These are phyloP conservation scores for Salix koriyanagi DNA, from an alignment of 345 rosid species.

Conservation along the genomic window DNA sequence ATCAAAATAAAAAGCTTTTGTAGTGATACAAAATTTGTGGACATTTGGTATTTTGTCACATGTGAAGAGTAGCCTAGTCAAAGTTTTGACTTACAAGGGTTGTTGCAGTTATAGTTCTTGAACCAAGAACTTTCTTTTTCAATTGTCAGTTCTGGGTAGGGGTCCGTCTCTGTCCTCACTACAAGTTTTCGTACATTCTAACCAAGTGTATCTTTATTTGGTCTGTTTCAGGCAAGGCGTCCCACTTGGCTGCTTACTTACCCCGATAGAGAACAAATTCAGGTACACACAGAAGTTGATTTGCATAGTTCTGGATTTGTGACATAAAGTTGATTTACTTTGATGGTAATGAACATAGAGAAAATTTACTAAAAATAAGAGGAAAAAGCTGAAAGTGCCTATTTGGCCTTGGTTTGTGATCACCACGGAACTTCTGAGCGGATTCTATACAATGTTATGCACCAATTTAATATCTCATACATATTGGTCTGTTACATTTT, in stretches of 20 bases:
- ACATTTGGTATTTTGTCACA: not conserved
- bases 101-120: constrained; percentile 1
- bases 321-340: not conserved
- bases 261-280: not conserved
- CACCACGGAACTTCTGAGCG: no score
- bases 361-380: no score
- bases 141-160: constrained; percentile 15
- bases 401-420: no score
- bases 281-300: constrained; percentile 4
- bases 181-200: constrained; percentile 11
- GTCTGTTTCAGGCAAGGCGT: constrained; percentile 21
- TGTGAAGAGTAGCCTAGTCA: constrained; percentile 19
- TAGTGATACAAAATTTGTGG: no score
- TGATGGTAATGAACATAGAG: no score
- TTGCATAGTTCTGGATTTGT: not conserved
- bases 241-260: not conserved
- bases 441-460: no score
- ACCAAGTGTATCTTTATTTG: constrained; percentile 3
- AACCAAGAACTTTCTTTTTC: not conserved
- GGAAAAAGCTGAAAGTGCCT: no score
- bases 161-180: constrained; percentile 14
- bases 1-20: no score
- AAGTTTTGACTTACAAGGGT: constrained; percentile 15
- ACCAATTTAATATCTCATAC: no score
- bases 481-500: no score